phyloP scores from a whole-genome alignment of 225 moss, liverwort and hornwort species.

The Rhytidiadelphus loreus region DNA sequence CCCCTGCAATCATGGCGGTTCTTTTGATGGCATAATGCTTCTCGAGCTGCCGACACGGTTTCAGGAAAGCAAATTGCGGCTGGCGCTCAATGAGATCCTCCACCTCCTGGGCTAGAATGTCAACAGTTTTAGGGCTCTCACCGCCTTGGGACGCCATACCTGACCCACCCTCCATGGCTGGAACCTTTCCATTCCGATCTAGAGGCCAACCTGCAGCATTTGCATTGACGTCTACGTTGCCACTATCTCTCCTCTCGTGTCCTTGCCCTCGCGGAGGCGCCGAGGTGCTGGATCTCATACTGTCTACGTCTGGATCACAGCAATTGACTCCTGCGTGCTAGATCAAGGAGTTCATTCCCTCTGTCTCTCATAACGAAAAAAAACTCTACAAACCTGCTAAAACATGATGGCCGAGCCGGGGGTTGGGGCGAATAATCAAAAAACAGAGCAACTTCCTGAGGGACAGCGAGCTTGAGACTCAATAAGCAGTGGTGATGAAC shows the following conservation, averaged over 20 bases:
- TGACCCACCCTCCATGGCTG: background rate
- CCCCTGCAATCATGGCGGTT: background rate
- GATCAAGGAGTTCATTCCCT: background rate
- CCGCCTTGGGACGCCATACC: background rate
- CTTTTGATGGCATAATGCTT: background rate
- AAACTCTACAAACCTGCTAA: background rate
- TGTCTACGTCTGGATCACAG: background rate
- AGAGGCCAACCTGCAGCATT: constrained; percentile 19
- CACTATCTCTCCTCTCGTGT: background rate
- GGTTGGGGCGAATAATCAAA: background rate
- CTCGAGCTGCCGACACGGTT: constrained; percentile 40
- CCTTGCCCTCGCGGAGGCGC: background rate
- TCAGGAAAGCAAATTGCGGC: constrained; percentile 28
- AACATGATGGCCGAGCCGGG: background rate
- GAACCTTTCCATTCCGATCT: background rate
- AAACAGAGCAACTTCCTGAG: background rate
- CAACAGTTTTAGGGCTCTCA: background rate
- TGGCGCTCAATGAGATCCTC: constrained; percentile 17
- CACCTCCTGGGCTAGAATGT: constrained; percentile 1
- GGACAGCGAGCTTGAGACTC: background rate
- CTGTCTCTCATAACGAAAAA: background rate
- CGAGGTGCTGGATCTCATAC: constrained; percentile 12
- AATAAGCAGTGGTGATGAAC: no score
- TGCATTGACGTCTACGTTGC: background rate
- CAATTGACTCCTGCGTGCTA: background rate